Evolutionary conservation across 2,329 filamentous ascomycete species (phyloP).

Genomic region (Colletotrichum endophyticum): DNA sequence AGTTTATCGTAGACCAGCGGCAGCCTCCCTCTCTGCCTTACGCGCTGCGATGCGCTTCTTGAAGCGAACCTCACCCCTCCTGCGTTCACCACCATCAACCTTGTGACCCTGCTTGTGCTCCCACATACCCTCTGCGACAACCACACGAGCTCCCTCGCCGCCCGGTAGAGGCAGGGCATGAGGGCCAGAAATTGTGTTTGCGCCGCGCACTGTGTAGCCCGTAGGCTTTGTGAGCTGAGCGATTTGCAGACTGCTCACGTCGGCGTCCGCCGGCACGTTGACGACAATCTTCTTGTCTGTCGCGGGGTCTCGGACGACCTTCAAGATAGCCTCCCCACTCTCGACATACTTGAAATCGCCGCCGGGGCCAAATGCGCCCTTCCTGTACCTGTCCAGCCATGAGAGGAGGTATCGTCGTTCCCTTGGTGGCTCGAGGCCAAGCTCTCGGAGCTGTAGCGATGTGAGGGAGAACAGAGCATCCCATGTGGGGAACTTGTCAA

Average conservation of each 20-base stretch:
- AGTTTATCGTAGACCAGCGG: conserved; percentile 27
- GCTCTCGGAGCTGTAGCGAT: conserved; percentile 77
- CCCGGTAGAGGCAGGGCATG: conserved; percentile 73
- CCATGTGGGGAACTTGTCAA: conserved; percentile 89
- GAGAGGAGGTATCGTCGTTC: conserved; percentile 82
- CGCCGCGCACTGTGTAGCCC: conserved; percentile 72
- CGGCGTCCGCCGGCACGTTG: conserved; percentile 56
- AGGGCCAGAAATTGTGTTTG: conserved; percentile 75
- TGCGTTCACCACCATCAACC: conserved; percentile 94
- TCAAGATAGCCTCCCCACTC: conserved; percentile 57
- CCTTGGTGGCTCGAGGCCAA: conserved; percentile 86
- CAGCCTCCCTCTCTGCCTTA: conserved; percentile 64
- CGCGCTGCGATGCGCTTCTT: conserved; percentile 84
- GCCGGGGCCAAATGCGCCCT: conserved; percentile 78
- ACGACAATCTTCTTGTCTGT: conserved; percentile 56
- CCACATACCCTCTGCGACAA: conserved; percentile 88
- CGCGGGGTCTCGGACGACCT: conserved; percentile 46
- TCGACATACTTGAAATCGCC: conserved; percentile 79
- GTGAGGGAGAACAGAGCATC: conserved; percentile 85
- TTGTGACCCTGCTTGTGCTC: conserved; percentile 86
- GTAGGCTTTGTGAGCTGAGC: conserved; percentile 34
- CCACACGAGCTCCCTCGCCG: conserved; percentile 68
- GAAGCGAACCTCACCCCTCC: conserved; percentile 83
- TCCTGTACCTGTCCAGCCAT: conserved; percentile 86
- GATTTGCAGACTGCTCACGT: conserved; percentile 26